Conservation (phyloP, 2,329 filamentous ascomycete species). For the Lojkania enalia region DNA sequence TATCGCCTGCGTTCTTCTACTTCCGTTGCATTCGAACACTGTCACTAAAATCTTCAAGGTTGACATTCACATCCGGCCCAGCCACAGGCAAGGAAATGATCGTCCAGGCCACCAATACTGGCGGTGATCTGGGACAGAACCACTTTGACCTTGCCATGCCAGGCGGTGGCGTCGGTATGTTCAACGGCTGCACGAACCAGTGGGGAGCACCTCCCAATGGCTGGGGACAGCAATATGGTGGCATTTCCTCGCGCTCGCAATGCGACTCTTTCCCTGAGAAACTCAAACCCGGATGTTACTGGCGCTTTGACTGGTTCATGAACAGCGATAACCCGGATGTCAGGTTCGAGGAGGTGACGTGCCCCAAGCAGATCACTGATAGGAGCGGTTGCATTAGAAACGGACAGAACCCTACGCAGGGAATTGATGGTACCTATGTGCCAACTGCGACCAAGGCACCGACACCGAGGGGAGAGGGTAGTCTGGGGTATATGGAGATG, state of each 20-base stretch:
- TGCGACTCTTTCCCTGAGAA: conserved; percentile 41
- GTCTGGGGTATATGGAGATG: neutral
- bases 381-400: conserved; percentile 33
- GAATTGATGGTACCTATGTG: neutral
- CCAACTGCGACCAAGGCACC: neutral
- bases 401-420: conserved; percentile 22
- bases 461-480: neutral
- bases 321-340: conserved; percentile 40
- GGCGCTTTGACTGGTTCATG: conserved; percentile 44
- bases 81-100: conserved; percentile 64
- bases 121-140: conserved; percentile 40
- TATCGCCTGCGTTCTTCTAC: no score
- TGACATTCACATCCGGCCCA: conserved; percentile 62
- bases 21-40: no score
- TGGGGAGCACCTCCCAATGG: conserved; percentile 38
- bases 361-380: conserved; percentile 37
- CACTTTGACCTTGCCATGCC: conserved; percentile 46
- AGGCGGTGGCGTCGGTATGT: conserved; percentile 42
- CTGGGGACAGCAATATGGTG: conserved; percentile 42
- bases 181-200: conserved; percentile 39
- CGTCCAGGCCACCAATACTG: conserved; percentile 67
- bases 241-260: conserved; percentile 34
- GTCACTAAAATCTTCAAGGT: conserved; percentile 26
- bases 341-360: conserved; percentile 38
- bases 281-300: conserved; percentile 42